Evolutionary conservation across 768 basidiomycete species (phyloP).

Genomic region (Boletus sp.): DNA sequence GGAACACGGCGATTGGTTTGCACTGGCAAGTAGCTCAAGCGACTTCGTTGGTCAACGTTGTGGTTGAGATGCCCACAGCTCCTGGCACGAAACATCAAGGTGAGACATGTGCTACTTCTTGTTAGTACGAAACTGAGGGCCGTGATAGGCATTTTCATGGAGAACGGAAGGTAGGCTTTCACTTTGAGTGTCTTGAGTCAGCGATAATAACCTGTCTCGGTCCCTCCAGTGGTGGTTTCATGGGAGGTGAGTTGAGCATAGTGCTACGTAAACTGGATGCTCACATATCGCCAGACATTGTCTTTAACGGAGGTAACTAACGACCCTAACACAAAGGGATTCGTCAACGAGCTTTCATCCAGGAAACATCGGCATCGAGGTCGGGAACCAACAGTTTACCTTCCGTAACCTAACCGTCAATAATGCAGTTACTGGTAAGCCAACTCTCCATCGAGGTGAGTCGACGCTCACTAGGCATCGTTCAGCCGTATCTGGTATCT

Average conservation of each 20-base stretch:
- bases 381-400: constrained; percentile 80
- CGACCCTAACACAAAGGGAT: not conserved
- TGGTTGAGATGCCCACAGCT: constrained; percentile 65
- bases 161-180: constrained; percentile 54
- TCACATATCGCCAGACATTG: constrained; percentile 28
- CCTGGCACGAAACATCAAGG: constrained; percentile 65
- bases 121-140: no score
- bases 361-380: constrained; percentile 58
- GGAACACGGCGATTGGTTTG: constrained; percentile 58
- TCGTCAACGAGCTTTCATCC: not conserved
- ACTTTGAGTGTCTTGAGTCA: no score
- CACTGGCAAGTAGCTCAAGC: constrained; percentile 85
- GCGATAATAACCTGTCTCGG: not conserved
- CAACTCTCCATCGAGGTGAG: not conserved
- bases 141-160: constrained; percentile 60
- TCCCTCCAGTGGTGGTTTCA: constrained; percentile 39
- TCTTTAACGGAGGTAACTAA: constrained; percentile 41
- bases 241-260: constrained; percentile 47
- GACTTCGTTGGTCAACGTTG: constrained; percentile 70
- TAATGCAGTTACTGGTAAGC: constrained; percentile 42
- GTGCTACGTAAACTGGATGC: not conserved
- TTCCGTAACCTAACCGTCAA: constrained; percentile 59
- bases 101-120: constrained; percentile 18
- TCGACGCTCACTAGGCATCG: not conserved
- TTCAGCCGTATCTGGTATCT: constrained; percentile 29